Percentiles rank a stretch among this genome's conserved stretches.
These are phyloP conservation scores for Trichophyton equinum DNA, from an alignment of 2,329 filamentous ascomycete genomes.

Conservation along the genomic window DNA sequence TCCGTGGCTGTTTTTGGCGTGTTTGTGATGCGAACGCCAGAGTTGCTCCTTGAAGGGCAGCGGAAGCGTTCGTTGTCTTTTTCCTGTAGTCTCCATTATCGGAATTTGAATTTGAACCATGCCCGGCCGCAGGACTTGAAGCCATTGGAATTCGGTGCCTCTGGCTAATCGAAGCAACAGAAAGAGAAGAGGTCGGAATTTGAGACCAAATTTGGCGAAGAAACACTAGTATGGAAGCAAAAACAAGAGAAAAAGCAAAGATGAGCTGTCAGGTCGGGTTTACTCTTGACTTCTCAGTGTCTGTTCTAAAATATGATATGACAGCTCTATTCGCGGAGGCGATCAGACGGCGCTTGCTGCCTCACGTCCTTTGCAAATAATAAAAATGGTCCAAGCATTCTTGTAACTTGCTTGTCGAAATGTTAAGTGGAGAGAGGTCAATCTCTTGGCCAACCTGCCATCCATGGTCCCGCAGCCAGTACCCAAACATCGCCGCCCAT, in stretches of 20 bases:
- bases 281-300: not conserved
- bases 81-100: not conserved
- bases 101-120: conserved; percentile 1
- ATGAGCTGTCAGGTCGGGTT: not conserved
- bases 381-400: not conserved
- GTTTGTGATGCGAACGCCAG: conserved; percentile 22
- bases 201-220: not conserved
- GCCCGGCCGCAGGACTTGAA: not conserved
- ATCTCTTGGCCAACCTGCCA: not conserved
- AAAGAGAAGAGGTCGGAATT: not conserved
- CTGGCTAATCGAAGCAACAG: not conserved
- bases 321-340: not conserved
- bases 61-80: conserved; percentile 5
- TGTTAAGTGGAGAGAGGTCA: not conserved
- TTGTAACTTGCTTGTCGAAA: not conserved
- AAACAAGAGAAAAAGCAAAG: not conserved
- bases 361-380: not conserved
- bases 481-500: not conserved
- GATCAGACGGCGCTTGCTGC: not conserved
- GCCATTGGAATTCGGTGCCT: conserved; percentile 1
- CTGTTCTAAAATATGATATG: not conserved
- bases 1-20: not conserved
- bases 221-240: not conserved
- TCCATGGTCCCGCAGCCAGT: not conserved
- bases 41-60: conserved; percentile 27